Percentiles rank a stretch among this genome's conserved stretches.
phyloP scores from a whole-genome alignment of 2,329 filamentous ascomycete species.

The Incumbomyces delicatus region DNA sequence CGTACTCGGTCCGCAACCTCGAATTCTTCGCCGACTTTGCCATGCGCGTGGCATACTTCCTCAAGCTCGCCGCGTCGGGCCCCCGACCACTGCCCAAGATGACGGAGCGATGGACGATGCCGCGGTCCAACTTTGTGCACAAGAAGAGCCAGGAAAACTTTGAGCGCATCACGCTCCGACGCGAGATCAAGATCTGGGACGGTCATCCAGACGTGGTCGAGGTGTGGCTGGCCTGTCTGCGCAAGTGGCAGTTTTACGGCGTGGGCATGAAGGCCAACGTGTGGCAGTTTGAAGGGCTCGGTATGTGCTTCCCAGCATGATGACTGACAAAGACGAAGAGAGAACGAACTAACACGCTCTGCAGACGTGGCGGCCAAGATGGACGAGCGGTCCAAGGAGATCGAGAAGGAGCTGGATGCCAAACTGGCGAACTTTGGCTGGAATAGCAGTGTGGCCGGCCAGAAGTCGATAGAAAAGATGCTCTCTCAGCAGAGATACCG shows the following conservation, averaged over 20 bases:
- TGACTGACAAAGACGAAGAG: no score
- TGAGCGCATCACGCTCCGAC: constrained; percentile 74
- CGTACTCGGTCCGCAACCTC: constrained; percentile 79
- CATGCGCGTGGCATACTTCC: constrained; percentile 86
- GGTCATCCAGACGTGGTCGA: constrained; percentile 82
- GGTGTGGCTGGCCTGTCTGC: constrained; percentile 82
- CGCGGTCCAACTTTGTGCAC: constrained; percentile 78
- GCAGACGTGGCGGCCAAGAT: constrained; percentile 33
- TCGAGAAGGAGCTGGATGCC: constrained; percentile 31
- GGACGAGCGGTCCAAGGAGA: constrained; percentile 28
- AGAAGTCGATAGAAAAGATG: constrained; percentile 25
- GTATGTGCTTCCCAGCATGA: constrained; percentile 36
- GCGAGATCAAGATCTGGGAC: constrained; percentile 86
- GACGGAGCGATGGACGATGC: constrained; percentile 89
- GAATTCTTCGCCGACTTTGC: constrained; percentile 95
- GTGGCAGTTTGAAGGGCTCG: constrained; percentile 72
- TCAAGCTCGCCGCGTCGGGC: constrained; percentile 74
- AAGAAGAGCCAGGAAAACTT: constrained; percentile 99
- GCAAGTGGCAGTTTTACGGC: constrained; percentile 89
- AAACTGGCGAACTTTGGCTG: constrained; percentile 34
- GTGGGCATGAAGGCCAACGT: constrained; percentile 98
- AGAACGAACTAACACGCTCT: constrained; percentile 5
- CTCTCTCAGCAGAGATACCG: constrained; percentile 30
- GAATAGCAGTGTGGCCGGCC: constrained; percentile 24
- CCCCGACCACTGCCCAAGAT: constrained; percentile 79